A percentile compares a stretch with the other conserved stretches of the same genome.
phyloP scores from a whole-genome alignment of 345 rosid species.

The Rhodamnia rubescens region DNA sequence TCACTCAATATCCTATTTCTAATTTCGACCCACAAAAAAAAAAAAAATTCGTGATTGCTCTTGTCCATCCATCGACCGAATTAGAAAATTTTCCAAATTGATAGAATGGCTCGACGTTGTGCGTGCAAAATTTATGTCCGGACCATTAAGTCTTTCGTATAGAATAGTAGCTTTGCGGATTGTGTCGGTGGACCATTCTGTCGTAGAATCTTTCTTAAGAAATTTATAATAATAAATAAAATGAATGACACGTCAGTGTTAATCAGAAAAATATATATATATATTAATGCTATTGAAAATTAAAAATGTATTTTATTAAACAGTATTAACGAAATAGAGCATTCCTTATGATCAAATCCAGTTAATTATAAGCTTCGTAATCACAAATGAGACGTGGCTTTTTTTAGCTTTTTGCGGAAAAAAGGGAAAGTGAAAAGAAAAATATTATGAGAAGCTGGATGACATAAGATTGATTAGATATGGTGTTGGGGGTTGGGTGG shows the following conservation, averaged over 20 bases:
- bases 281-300: neutral
- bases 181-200: fast-evolving
- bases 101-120: too few relatives aligned
- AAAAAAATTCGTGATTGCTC: neutral
- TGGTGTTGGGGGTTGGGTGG: neutral
- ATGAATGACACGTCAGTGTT: neutral
- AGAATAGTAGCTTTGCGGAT: fast-evolving
- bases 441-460: too few relatives aligned
- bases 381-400: neutral
- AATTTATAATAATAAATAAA: neutral
- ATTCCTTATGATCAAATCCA: neutral
- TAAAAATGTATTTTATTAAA: fast-evolving
- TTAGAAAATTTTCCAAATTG: neutral
- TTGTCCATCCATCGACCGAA: neutral
- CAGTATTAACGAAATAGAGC: neutral
- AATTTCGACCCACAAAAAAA: neutral
- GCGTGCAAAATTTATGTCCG: too few relatives aligned
- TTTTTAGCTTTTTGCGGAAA: neutral
- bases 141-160: fast-evolving
- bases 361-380: neutral
- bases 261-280: neutral
- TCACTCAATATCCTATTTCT: neutral
- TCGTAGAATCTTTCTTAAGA: fast-evolving
- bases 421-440: too few relatives aligned
- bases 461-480: neutral